A percentile compares a stretch with the other conserved stretches of the same genome.
Evolutionary conservation across 1,284 basidiomycete genomes (phyloP).

Genomic region (Microbotryomycetes sp.): DNA sequence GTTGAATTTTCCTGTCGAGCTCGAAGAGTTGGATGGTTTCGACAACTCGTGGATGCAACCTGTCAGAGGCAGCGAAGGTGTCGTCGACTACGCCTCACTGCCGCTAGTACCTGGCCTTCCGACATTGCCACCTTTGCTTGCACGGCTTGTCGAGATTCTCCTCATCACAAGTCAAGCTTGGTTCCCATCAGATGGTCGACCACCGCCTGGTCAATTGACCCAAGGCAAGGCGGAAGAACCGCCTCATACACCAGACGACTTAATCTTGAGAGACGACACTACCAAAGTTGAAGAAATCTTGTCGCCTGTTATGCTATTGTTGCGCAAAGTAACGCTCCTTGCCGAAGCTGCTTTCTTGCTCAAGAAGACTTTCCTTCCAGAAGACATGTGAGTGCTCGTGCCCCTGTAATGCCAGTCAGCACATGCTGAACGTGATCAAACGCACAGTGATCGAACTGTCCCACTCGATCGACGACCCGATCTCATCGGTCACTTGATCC

Average conservation of each 20-base stretch:
- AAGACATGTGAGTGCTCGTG: conserved; percentile 51
- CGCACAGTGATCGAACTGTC: conserved; percentile 58
- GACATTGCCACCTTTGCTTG: conserved; percentile 18
- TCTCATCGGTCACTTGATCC: conserved; percentile 66
- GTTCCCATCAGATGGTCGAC: conserved; percentile 24
- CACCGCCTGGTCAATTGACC: conserved; percentile 5
- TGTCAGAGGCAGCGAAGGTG: conserved; percentile 14
- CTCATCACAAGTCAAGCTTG: conserved; percentile 17
- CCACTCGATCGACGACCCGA: conserved; percentile 65
- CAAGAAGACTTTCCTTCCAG: conserved; percentile 61
- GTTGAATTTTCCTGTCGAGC: conserved; percentile 33
- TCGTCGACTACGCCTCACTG: conserved; percentile 11
- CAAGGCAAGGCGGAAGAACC: background rate
- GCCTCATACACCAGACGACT: conserved; percentile 26
- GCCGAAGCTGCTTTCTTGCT: conserved; percentile 56
- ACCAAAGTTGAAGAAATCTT: conserved; percentile 61
- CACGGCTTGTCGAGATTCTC: conserved; percentile 29
- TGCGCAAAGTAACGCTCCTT: conserved; percentile 60
- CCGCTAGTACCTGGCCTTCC: background rate
- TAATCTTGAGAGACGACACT: conserved; percentile 30
- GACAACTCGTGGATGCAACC: conserved; percentile 25
- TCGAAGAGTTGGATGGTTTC: conserved; percentile 32
- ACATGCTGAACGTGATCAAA: background rate
- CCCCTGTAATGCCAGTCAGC: background rate
- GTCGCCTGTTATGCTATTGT: conserved; percentile 63